Base-by-base conservation (phyloP, 2,329 filamentous ascomycete genomes). In the Dothideomycetes sp. region DNA sequence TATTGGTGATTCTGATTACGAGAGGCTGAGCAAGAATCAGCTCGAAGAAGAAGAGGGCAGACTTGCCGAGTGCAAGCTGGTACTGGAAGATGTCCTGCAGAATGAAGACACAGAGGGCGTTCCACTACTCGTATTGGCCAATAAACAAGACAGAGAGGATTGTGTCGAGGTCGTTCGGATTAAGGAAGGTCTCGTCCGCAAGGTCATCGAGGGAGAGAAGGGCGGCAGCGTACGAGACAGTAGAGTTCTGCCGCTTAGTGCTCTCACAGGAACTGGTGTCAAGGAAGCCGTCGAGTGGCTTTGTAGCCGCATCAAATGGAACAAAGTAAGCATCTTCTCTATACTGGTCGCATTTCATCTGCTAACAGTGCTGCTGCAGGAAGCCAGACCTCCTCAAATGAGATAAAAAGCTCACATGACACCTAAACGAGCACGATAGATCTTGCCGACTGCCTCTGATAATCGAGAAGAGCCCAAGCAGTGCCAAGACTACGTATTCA, bases 241-340 rank as follows among this genome's bases (percentile, higher is more conserved):
- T 55, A 73, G 91, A 45, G 91, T 96, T 12, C 62, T 98, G 55
- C 87, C 91, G 5, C 79, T 95, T 46, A 93, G 84, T 58, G 91
- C 91, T n/a, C 64, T 98, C 55, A 89, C 81, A 4, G 84, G 66
- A 37, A 73, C 72, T 11, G 91, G 91, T 3, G 91, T 98, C 2
- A 78, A 77, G 54, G 91, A 96, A 66, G 89, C 91, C 1, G 83
- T 98, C n/a, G 91, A 96, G 56, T 98, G 91, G 91, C 69, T 98
- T 43, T 79, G 85, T 56, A 89, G 80, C 49, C 72, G 91, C 45
- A 86, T 96, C 19, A 87, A 85, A 61, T 96, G 91, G 86, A 96
- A 96, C 59, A 94, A 91, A 64, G n/a, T n/a, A n/a, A n/a, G n/a
- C n/a, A n/a, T n/a, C n/a, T n/a, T n/a, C n/a, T n/a, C n/a, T n/a